Base-by-base conservation (phyloP, 163 green algal genomes). In the Chlamydomonas reinhardtii region DNA sequence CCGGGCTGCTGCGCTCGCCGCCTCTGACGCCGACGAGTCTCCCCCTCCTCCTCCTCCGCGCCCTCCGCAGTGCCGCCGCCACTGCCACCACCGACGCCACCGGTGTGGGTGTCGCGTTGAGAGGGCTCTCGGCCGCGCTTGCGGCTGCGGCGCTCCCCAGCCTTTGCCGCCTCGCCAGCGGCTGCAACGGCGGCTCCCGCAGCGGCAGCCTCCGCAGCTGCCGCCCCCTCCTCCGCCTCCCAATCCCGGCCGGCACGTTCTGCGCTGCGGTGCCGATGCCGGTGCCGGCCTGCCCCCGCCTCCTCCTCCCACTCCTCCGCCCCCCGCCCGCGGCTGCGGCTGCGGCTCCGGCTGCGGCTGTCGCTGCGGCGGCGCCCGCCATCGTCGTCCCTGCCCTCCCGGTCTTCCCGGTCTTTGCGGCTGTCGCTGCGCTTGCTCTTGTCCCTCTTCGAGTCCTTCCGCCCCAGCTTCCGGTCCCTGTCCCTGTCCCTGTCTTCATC, bases 11-110 rank as follows among this genome's bases (percentile, higher is more conserved):
- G 11, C 48, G 48, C 9, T 19, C 48, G 61, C 74, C 43, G 65
- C 62, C 32, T n/a, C 66, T 25, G 78, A 11, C 35, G 22, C 37
- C 15, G 9, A 4, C 72, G 15, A 25, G 20, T 14, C 62, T 61
- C 73, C 78, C 69, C 48, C 35, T 43, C 20, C 76, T 59, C 4
- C 74, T 71, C 48, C 78, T 82, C 11, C 73, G 29, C 29, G 48
- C 69, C 24, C 37, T 85, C 48, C 73, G 59, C 61, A 1, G 66
- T 12, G 66, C 66, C 31, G 15, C 66, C 31, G 66, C 31, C 66
- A 16, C 66, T 2, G 16, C 66, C 17, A 32, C 66, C 66, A 68
- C 20, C 24, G 61, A 4, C 61, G 17, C 48, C 48, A 56, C 12
- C 48, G 11, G 48, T 14, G 9, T 17, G 11, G 48, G 48, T 14